phyloP scores from a whole-genome alignment of 352 stramenopile species.

The Halophytophthora batemanensis region DNA sequence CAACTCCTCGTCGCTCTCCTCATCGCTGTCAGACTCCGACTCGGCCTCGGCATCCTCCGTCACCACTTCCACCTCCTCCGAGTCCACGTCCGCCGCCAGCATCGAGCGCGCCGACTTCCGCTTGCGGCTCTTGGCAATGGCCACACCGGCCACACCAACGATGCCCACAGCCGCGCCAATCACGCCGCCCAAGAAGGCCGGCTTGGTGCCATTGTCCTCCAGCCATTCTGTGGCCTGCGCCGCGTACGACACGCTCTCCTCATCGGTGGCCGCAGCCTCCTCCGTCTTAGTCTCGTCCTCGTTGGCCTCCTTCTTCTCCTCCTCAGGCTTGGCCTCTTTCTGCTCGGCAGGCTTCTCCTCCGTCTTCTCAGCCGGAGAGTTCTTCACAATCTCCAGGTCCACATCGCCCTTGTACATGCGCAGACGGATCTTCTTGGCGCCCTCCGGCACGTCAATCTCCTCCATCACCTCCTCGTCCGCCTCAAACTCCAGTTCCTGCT shows the following conservation, averaged over 20 bases:
- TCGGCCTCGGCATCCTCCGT: slow-evolving; percentile 35
- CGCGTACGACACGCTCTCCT: slow-evolving; percentile 36
- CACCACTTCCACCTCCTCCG: slow-evolving; percentile 33
- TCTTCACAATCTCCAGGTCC: too few relatives aligned
- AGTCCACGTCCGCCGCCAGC: slow-evolving; percentile 28
- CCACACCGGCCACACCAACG: slow-evolving; percentile 38
- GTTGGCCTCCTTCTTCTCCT: slow-evolving; percentile 10
- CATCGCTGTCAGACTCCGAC: slow-evolving; percentile 42
- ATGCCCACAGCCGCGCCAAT: slow-evolving; percentile 49
- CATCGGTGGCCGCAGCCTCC: slow-evolving; percentile 8
- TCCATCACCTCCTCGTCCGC: slow-evolving; percentile 37
- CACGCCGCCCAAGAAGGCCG: slow-evolving; percentile 31
- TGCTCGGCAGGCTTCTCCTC: slow-evolving; percentile 4
- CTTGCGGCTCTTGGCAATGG: slow-evolving; percentile 47
- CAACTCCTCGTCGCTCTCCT: slow-evolving; percentile 38
- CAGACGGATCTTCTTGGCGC: too few relatives aligned
- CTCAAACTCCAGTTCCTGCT: slow-evolving; percentile 43
- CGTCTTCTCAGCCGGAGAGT: not conserved
- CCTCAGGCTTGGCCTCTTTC: slow-evolving; percentile 8
- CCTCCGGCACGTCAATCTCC: slow-evolving; percentile 43
- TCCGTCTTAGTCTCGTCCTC: slow-evolving; percentile 18
- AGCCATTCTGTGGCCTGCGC: slow-evolving; percentile 42
- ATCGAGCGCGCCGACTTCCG: slow-evolving; percentile 37
- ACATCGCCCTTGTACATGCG: too few relatives aligned
- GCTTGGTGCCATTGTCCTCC: slow-evolving; percentile 32